Base-by-base conservation (phyloP, 2,329 filamentous ascomycete species). In the Aspergillus caelatus region DNA sequence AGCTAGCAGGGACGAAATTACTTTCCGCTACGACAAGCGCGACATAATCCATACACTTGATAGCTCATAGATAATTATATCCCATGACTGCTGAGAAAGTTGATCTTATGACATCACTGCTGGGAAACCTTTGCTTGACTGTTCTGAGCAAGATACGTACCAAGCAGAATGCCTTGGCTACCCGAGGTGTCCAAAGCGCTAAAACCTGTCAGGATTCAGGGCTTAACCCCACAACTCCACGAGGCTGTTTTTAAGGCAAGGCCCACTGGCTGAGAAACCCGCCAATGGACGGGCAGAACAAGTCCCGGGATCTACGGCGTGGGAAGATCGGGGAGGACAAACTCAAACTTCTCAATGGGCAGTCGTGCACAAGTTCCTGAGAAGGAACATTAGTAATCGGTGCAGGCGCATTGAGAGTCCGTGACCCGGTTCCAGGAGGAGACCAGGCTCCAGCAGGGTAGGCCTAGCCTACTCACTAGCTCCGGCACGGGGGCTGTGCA, bases 401-500 rank as follows among this genome's bases (percentile, higher is more conserved):
- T 32, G 21, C 26, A 45, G 36, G 39, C 30, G 26, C 48, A 21
- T 41, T 4, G 39, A 41, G 16, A 3, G 39, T 41, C 32, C 52
- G 52, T 55, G 58, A 41, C 48, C 46, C 26, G 57, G 46, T 28
- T 39, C 9, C 19, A 52, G 45, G 30, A 58, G 34, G 53, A 54
- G 54, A 53, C 26, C 30, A 36, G 39, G 39, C 39, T n/a, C 39
- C 23, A 55, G 39, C 39, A 52, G 56, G 56, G 61, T 65, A 61
- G 61, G 66, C 64, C 66, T 66, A 65, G 66, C 64, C 61, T 68
- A 54, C 48, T 64, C 61, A 63, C 66, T 70, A 70, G 68, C 67
- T 61, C 66, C 68, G 68, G 68, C 62, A 67, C 62, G 68, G 68
- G 68, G 68, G 68, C 68, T 70, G 68, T 70, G 68, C 68, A 70